phyloP scores from a whole-genome alignment of 176 grass and related monocot genomes.

The Luzula sylvatica region DNA sequence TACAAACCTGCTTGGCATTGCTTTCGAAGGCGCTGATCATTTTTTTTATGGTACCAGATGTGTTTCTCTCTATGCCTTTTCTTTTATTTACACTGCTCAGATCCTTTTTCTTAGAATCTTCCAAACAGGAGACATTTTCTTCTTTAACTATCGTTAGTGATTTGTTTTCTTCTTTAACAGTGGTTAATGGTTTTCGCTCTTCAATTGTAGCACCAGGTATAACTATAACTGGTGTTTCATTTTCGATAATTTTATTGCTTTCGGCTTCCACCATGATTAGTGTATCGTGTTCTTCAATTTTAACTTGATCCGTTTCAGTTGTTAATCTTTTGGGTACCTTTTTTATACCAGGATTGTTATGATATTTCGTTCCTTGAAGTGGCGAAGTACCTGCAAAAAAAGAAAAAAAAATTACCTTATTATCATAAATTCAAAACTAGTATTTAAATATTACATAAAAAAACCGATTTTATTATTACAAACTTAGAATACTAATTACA shows the following conservation, averaged over 20 bases:
- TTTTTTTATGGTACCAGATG: conserved; percentile 25
- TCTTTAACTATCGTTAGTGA: not conserved
- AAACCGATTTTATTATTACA: too few relatives aligned
- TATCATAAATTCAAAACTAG: not conserved
- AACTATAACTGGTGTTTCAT: too few relatives aligned
- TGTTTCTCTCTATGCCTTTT: conserved; percentile 14
- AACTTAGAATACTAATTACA: too few relatives aligned
- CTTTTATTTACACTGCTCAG: not conserved
- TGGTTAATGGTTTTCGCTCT: too few relatives aligned
- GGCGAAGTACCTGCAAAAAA: conserved; percentile 8
- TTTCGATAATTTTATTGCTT: not conserved
- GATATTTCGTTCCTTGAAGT: not conserved
- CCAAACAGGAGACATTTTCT: conserved; percentile 1
- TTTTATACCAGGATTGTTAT: not conserved
- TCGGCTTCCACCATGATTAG: not conserved
- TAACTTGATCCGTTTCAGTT: not conserved
- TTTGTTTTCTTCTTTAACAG: not conserved
- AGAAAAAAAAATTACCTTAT: not conserved
- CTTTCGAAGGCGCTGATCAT: conserved; percentile 37
- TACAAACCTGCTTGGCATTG: conserved; percentile 23
- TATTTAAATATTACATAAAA: too few relatives aligned
- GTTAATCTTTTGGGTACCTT: not conserved
- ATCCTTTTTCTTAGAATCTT: conserved; percentile 5
- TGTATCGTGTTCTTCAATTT: not conserved
- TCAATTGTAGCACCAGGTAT: too few relatives aligned